A percentile compares a stretch with the other conserved stretches of the same genome.
These are phyloP conservation scores for Phyllosticta ampelicida DNA, from an alignment of 2,329 filamentous ascomycete genomes.

Conservation along the genomic window DNA sequence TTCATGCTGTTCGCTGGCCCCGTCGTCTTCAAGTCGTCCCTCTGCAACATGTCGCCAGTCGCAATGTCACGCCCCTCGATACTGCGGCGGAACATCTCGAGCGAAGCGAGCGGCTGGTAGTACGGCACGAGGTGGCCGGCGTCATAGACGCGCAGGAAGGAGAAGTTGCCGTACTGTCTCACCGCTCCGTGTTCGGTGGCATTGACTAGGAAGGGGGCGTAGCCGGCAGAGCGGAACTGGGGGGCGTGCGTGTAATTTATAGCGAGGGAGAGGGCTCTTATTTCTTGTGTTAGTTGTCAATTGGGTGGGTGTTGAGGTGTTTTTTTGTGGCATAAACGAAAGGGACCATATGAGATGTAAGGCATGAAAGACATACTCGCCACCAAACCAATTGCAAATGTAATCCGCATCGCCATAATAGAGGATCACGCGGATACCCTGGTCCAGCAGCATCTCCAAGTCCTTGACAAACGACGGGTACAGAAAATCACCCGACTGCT, in stretches of 20 bases:
- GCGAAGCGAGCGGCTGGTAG: slow-evolving; percentile 6
- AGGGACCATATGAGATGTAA: slow-evolving; percentile 50
- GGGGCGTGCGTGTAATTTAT: slow-evolving; percentile 12
- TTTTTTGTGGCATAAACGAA: background rate
- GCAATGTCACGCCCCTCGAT: slow-evolving; percentile 1
- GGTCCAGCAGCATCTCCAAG: slow-evolving; percentile 30
- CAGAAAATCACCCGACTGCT: slow-evolving; percentile 43
- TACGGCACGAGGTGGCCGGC: slow-evolving; percentile 41
- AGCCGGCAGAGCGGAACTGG: slow-evolving; percentile 55
- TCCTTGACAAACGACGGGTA: slow-evolving; percentile 46
- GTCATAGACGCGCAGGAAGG: slow-evolving; percentile 42
- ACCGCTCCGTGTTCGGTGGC: slow-evolving; percentile 53
- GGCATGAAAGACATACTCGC: slow-evolving; percentile 3
- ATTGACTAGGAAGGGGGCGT: slow-evolving; percentile 60
- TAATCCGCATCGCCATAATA: slow-evolving; percentile 28
- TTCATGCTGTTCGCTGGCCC: slow-evolving; percentile 2
- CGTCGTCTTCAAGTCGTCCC: background rate
- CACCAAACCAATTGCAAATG: slow-evolving; percentile 27
- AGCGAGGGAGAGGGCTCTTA: slow-evolving; percentile 36
- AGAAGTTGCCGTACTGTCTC: slow-evolving; percentile 61
- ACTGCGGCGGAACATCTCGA: slow-evolving; percentile 3
- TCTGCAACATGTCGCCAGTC: background rate
- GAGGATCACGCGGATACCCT: slow-evolving; percentile 28
- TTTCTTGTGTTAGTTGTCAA: background rate
- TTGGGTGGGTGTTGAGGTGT: background rate